Conservation (phyloP, 192 early-diverging fungal species). For the Lobulomyces angularis region DNA sequence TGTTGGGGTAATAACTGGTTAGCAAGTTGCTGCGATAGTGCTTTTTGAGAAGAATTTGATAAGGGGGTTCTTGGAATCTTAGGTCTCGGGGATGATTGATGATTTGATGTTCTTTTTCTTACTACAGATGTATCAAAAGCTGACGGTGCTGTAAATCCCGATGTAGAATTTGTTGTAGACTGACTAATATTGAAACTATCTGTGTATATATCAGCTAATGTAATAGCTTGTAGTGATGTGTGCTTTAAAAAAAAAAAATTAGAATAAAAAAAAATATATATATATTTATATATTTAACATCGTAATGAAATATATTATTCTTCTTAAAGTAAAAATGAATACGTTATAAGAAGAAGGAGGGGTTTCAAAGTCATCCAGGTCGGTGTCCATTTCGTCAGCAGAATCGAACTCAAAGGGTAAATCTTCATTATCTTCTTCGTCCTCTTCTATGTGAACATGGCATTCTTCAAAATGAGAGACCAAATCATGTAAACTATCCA, state of each 20-base stretch:
- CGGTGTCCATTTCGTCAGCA: slow-evolving; percentile 33
- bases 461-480: slow-evolving; percentile 93
- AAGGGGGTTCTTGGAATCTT: too few species aligned
- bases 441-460: slow-evolving; percentile 80
- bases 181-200: slow-evolving; percentile 16
- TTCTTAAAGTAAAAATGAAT: too few species aligned
- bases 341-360: slow-evolving; percentile 1
- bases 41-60: too few species aligned
- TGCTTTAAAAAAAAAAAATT: too few species aligned
- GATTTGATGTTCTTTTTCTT: slow-evolving; percentile 12
- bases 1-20: not conserved
- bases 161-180: too few species aligned
- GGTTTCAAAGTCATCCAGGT: slow-evolving; percentile 8
- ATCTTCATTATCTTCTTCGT: slow-evolving; percentile 52
- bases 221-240: slow-evolving; percentile 13
- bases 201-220: slow-evolving; percentile 21
- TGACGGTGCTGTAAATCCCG: slow-evolving; percentile 8
- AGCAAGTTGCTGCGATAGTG: not conserved
- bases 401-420: slow-evolving; percentile 25
- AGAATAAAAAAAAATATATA: too few species aligned
- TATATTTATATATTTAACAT: too few species aligned
- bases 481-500: slow-evolving; percentile 86
- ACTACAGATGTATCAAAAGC: slow-evolving; percentile 27
- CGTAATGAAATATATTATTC: too few species aligned
- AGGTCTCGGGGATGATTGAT: slow-evolving; percentile 3